These are phyloP conservation scores for Agaricus blazei DNA, from an alignment of 768 basidiomycete species.

Conservation along the genomic window DNA sequence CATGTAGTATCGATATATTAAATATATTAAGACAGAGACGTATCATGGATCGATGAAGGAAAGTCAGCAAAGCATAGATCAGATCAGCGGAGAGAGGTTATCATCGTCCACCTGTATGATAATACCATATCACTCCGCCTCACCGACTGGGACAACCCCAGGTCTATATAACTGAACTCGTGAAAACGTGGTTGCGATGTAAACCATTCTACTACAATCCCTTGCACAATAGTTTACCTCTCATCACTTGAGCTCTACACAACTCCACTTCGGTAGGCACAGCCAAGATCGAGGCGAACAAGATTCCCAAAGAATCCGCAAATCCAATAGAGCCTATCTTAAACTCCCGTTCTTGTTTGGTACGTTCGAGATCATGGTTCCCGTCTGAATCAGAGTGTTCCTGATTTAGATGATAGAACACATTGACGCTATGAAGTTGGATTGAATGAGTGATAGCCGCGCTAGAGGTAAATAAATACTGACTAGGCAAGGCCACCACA, in stretches of 20 bases:
- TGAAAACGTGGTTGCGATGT: no score
- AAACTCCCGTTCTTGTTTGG: slow-evolving; percentile 79
- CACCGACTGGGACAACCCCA: not conserved
- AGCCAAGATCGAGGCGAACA: slow-evolving; percentile 58
- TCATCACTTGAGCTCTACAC: slow-evolving; percentile 65
- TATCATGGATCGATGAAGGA: no score
- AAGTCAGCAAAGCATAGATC: no score
- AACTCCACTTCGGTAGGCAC: slow-evolving; percentile 73
- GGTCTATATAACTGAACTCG: no score
- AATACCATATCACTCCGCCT: no score
- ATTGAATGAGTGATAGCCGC: not conserved
- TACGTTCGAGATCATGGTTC: slow-evolving; percentile 48
- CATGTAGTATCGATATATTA: no score
- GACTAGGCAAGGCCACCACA: slow-evolving; percentile 93
- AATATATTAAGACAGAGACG: no score
- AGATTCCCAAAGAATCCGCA: slow-evolving; percentile 72
- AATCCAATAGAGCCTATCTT: slow-evolving; percentile 89
- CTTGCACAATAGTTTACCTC: slow-evolving; percentile 70
- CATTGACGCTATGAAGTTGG: slow-evolving; percentile 62
- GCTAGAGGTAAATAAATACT: slow-evolving; percentile 24
- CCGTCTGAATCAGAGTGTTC: slow-evolving; percentile 48
- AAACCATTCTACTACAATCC: slow-evolving; percentile 35
- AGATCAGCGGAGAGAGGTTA: no score
- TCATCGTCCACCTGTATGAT: no score
- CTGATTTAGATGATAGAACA: slow-evolving; percentile 79